Percentiles rank a stretch among this genome's conserved stretches.
Evolutionary conservation across 306 rosid species (phyloP).

Genomic region (Dalbergia oliveri): DNA sequence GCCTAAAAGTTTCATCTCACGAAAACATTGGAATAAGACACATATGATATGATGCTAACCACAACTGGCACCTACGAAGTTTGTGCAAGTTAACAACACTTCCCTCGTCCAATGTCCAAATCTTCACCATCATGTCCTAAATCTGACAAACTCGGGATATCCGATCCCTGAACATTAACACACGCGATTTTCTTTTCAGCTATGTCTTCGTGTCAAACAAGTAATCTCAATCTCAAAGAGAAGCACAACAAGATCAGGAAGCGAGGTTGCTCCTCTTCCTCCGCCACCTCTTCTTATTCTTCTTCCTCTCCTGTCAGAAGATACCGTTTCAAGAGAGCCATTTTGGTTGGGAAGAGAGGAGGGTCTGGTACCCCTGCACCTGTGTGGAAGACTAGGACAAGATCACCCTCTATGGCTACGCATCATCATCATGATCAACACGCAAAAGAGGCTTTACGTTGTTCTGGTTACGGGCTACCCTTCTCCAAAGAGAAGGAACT

Average conservation of each 20-base stretch:
- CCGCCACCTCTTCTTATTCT: constrained; percentile 50
- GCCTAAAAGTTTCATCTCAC: constrained; percentile 50
- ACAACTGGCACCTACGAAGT: neutral
- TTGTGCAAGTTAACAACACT: neutral
- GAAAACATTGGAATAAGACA: constrained; percentile 28
- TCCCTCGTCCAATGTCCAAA: neutral
- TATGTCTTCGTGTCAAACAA: constrained; percentile 59
- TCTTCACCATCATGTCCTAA: neutral
- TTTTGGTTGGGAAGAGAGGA: constrained; percentile 61
- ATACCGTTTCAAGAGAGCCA: constrained; percentile 63
- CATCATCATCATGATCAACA: neutral
- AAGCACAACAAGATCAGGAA: constrained; percentile 67
- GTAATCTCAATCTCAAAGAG: constrained; percentile 26
- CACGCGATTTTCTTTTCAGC: constrained; percentile 16
- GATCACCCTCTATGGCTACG: constrained; percentile 7
- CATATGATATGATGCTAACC: neutral
- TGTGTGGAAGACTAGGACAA: constrained; percentile 52
- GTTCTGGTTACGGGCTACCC: neutral
- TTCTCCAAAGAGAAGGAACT: constrained; percentile 51
- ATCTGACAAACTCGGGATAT: constrained; percentile 32
- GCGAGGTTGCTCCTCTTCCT: constrained; percentile 65
- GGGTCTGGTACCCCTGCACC: constrained; percentile 63
- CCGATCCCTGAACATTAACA: constrained; percentile 30
- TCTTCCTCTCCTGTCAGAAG: constrained; percentile 62
- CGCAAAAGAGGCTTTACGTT: constrained; percentile 23